Evolutionary conservation across 495 filamentous ascomycete species (phyloP).

Genomic region (Staphylotrichum tortipilum): DNA sequence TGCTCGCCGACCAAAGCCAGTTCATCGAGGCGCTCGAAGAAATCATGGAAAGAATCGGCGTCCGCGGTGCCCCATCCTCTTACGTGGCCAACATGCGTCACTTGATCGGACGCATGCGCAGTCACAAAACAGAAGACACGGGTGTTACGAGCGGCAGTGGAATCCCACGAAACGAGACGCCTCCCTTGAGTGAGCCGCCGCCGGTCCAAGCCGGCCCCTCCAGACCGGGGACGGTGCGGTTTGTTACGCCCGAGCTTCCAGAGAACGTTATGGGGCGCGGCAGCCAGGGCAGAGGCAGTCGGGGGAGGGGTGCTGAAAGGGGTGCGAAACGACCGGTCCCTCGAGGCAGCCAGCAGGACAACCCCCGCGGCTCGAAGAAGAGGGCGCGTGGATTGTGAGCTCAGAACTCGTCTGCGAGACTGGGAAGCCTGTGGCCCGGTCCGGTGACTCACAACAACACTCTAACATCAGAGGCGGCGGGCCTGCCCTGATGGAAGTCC

Average conservation of each 20-base stretch:
- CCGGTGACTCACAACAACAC: too few relatives aligned
- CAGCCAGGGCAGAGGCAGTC: slow-evolving; percentile 1
- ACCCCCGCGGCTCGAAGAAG: slow-evolving; percentile 10
- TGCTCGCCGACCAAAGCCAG: slow-evolving; percentile 31
- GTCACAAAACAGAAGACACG: slow-evolving; percentile 7
- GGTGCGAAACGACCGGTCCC: slow-evolving; percentile 20
- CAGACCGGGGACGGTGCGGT: background rate
- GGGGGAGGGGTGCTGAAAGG: slow-evolving; percentile 3
- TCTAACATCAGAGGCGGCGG: background rate
- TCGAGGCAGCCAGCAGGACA: slow-evolving; percentile 8
- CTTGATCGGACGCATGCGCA: slow-evolving; percentile 25
- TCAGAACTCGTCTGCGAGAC: too few relatives aligned
- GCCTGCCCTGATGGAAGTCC: background rate
- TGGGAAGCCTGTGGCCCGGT: too few relatives aligned
- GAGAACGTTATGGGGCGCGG: slow-evolving; percentile 7
- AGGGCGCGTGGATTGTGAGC: slow-evolving; percentile 2
- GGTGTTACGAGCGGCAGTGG: slow-evolving; percentile 1
- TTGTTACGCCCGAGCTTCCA: slow-evolving; percentile 12
- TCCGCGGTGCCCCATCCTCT: slow-evolving; percentile 17
- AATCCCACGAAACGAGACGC: slow-evolving; percentile 12
- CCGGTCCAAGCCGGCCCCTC: background rate
- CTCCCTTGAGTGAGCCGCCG: slow-evolving; percentile 2
- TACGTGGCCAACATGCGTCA: slow-evolving; percentile 24
- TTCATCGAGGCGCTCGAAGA: slow-evolving; percentile 26
- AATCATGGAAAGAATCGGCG: slow-evolving; percentile 22